phyloP scores from a whole-genome alignment of 208 protist species.

The Trypanosoma cruzi region DNA sequence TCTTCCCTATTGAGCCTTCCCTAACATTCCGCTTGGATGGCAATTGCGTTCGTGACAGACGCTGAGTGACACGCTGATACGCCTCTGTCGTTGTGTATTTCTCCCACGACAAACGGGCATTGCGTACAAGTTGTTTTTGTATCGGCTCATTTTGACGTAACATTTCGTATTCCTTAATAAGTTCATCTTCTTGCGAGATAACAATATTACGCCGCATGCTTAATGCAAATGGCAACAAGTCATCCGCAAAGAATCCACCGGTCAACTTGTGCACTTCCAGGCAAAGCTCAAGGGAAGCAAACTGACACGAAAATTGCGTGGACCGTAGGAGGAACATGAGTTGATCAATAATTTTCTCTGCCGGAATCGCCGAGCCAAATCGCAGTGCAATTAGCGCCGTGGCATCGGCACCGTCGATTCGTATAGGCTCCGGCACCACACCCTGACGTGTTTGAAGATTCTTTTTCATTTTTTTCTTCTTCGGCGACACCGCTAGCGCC shows the following conservation, averaged over 20 bases:
- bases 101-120: conserved; percentile 44
- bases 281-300: conserved; percentile 39
- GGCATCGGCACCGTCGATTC: conserved; percentile 1
- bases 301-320: conserved; percentile 44
- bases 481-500: neutral
- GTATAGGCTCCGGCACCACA: conserved; percentile 3
- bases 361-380: conserved; percentile 55
- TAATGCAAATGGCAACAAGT: conserved; percentile 58
- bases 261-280: conserved; percentile 52
- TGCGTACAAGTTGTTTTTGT: conserved; percentile 37
- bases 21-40: conserved; percentile 25
- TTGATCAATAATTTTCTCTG: conserved; percentile 42
- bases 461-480: conserved; percentile 1
- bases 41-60: conserved; percentile 35
- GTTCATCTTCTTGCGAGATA: conserved; percentile 11
- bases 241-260: conserved; percentile 45
- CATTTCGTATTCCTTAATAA: conserved; percentile 33
- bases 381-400: conserved; percentile 26
- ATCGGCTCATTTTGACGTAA: conserved; percentile 45
- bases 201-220: conserved; percentile 36
- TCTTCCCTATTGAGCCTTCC: neutral
- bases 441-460: neutral
- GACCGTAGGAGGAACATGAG: conserved; percentile 47
- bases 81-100: conserved; percentile 42
- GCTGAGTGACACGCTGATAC: conserved; percentile 34